Base-by-base conservation (phyloP, 495 filamentous ascomycete species). In the Oidiodendron maius region DNA sequence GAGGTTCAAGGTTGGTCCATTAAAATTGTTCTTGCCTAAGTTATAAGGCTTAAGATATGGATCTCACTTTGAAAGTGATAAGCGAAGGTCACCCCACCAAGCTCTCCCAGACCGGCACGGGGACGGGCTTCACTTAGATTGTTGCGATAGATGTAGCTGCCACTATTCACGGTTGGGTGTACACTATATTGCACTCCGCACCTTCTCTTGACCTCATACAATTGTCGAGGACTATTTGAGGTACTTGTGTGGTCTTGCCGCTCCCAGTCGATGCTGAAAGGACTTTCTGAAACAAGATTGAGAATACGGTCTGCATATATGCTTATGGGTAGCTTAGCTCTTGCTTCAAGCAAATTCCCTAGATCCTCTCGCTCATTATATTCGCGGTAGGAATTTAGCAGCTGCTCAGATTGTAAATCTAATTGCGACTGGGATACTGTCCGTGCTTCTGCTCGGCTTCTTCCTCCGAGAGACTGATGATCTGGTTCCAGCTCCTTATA, bases 211-310 rank as follows among this genome's bases (percentile, higher is more conserved):
- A 38, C 63, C 67, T 25, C 59, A 75, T 42, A 65, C 70, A 49
- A 71, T 72, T 40, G 70, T 77, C 61, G 84, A 91, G 72, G 15
- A 98, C 67, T 30, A 95, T 94, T 52, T 96, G 93, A 0, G 90
- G 91, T 12, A 96, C 85, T 63, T 98, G 93, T 0, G 93, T 98
- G 68, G 82, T 89, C 66, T 98, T 98, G 56, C 93, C 93, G 39
- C 83, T 89, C 59, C 93, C 93, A 0, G 93, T 98, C 58, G 0
- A 97, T 69, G 44, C 96, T 71, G 21, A 95, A 77, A 60, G 95
- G 77, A 37, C 84, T 81, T 10, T 81, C 65, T 5, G 67, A 70
- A 15, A 96, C 66, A 4, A 72, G 66, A n/a, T 71, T 56, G 2
- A 82, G 80, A 42, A 97, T 87, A n/a, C 81, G 72, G 21, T 82